phyloP scores from a whole-genome alignment of 257 asterid species.

The Handroanthus guayacan region DNA sequence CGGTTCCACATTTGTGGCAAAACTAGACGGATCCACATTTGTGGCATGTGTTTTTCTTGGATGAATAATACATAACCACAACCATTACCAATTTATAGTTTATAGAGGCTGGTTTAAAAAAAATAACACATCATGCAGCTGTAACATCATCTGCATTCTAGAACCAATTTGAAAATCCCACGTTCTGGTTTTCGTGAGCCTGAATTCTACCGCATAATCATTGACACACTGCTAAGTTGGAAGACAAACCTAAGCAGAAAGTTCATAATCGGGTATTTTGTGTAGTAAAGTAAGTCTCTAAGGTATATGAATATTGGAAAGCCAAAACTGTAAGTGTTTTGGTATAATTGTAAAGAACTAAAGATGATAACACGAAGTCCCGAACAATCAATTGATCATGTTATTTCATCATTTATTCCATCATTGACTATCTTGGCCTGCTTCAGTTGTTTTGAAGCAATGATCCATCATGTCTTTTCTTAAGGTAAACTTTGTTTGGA shows the following conservation, averaged over 20 bases:
- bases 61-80: neutral
- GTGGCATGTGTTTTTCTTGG: neutral
- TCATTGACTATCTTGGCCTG: neutral
- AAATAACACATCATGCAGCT: slow-evolving; percentile 1
- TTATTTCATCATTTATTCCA: neutral
- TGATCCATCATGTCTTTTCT: slow-evolving; percentile 5
- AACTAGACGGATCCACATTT: neutral
- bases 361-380: too few relatives aligned
- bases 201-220: slow-evolving; percentile 1
- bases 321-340: too few relatives aligned
- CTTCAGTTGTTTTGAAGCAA: neutral
- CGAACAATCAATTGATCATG: slow-evolving; percentile 1
- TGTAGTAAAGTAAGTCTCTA: too few relatives aligned
- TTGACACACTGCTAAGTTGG: neutral
- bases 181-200: slow-evolving; percentile 7
- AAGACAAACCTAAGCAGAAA: neutral
- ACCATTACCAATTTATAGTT: neutral
- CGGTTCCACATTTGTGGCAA: slow-evolving; percentile 8
- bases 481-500: slow-evolving; percentile 12
- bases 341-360: too few relatives aligned
- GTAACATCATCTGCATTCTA: slow-evolving; percentile 6
- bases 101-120: slow-evolving; percentile 10
- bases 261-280: too few relatives aligned
- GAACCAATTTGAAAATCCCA: slow-evolving; percentile 7
- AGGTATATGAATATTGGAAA: too few relatives aligned